Evolutionary conservation across 768 basidiomycete genomes (phyloP).

Genomic region (Leccinum ochraceum): DNA sequence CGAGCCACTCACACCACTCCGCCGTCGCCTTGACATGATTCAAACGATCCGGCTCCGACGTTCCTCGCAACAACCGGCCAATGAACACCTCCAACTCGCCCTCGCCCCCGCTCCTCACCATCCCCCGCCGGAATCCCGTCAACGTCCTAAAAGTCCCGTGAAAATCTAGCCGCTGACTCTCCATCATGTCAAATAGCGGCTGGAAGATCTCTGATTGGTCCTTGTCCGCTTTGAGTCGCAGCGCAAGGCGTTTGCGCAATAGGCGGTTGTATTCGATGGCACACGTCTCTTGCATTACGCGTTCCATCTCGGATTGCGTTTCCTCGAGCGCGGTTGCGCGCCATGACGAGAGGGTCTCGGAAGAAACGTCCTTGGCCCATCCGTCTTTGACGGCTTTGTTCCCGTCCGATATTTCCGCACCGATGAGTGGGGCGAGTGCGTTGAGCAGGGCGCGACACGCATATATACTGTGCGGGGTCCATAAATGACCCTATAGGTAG

Average conservation of each 20-base stretch:
- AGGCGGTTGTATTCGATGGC: conserved; percentile 63
- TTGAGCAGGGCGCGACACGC: conserved; percentile 78
- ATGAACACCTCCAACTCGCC: conserved; percentile 43
- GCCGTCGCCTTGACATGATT: conserved; percentile 46
- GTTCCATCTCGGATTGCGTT: conserved; percentile 61
- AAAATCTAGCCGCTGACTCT: conserved; percentile 80
- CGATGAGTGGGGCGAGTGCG: conserved; percentile 82
- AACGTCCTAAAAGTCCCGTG: conserved; percentile 81
- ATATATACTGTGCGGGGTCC: conserved; percentile 53
- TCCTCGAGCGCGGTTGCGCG: conserved; percentile 52
- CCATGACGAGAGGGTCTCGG: conserved; percentile 64
- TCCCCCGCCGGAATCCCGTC: conserved; percentile 54
- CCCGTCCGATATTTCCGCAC: conserved; percentile 67
- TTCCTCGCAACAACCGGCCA: conserved; percentile 43
- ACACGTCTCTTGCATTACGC: conserved; percentile 57
- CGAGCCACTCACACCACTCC: conserved; percentile 67
- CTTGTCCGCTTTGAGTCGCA: conserved; percentile 51
- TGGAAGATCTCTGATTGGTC: conserved; percentile 65
- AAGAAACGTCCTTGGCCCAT: conserved; percentile 60
- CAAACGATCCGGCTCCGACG: conserved; percentile 47
- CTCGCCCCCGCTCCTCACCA: conserved; percentile 23
- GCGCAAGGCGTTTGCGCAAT: conserved; percentile 83
- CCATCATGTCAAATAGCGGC: conserved; percentile 76
- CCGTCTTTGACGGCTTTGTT: conserved; percentile 48
- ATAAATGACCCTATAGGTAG: conserved; percentile 1